Evolutionary conservation across 73 alveolate species (phyloP), one percentile per base, ranked within the genome.

Genomic region (Symbiodinium pilosum): DNA sequence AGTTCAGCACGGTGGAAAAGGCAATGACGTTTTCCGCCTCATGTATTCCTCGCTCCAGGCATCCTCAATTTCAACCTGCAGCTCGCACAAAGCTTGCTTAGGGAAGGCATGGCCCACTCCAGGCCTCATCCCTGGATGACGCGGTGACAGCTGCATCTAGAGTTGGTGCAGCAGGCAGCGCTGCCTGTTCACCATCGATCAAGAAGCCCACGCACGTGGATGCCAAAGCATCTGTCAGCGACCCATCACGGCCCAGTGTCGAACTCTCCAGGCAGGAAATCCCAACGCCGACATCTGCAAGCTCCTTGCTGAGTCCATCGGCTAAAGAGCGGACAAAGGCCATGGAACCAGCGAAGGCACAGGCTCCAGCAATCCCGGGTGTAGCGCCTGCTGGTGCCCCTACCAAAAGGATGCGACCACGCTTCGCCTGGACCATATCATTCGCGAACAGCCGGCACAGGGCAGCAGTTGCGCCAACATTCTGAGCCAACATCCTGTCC

Each of bases 331-430:
- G 64, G 44, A 93, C 64, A 54, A 93, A 93, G 51, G 98, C 98
- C 98, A 93, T 93, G 69, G 98, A 93, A 34, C 98, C 98, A 0
- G 98, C 98, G 68, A 93, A 93, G 64, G 98, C 98, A 32, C 86
- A 43, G 44, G 98, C 98, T 4, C 98, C 98, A 1, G 98, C 85
- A 14, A 93, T 68, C 30, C 98, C 98, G 44, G 51, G 68, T 18
- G 84, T 41, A 3, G 93, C 42, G 2, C 91, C 93, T 1, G 77
- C 41, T 14, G 92, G 91, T 20, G 93, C 98, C 16, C 98, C 98
- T 28, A 93, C 86, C 32, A 93, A 26, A 4, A 93, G 44, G 51
- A 93, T 93, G n/a, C 98, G 92, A n/a, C 98, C 98, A 16, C 98
- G 98, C 18, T 89, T 89, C 32, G 93, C 93, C 84, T 51, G 73